Evolutionary conservation across 176 grass and related monocot species (phyloP).

Genomic region (Otatea glauca): DNA sequence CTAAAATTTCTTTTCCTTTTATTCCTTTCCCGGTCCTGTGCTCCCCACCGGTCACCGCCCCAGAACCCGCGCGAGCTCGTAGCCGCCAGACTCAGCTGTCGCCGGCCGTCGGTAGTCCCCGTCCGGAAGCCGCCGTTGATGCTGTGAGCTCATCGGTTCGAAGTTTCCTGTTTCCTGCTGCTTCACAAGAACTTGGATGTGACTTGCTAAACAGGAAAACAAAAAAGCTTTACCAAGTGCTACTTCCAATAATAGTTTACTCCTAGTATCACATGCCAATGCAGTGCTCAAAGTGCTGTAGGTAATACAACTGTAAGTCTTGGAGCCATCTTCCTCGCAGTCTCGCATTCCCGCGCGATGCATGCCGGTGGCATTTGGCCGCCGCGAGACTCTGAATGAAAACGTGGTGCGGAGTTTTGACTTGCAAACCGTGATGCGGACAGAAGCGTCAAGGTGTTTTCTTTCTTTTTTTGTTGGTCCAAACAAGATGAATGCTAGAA

Average conservation of each 20-base stretch:
- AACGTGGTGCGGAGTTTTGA: not conserved
- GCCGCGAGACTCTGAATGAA: not conserved
- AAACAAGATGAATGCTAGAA: no score
- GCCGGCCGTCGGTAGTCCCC: not conserved
- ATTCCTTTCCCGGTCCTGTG: not conserved
- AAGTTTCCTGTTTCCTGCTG: not conserved
- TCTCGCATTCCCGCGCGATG: not conserved
- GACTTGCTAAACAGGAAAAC: not conserved
- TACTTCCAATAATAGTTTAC: not conserved
- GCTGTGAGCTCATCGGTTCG: not conserved
- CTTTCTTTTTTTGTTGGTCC: not conserved
- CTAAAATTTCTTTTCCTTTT: no score
- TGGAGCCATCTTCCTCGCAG: not conserved
- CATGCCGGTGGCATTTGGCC: not conserved
- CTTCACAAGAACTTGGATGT: not conserved
- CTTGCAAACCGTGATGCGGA: not conserved
- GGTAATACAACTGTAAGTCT: not conserved
- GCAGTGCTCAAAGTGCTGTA: not conserved
- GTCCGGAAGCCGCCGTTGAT: not conserved
- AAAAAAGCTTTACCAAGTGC: not conserved
- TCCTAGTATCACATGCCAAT: not conserved
- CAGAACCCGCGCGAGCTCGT: not conserved
- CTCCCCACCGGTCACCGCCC: not conserved
- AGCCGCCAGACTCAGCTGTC: not conserved
- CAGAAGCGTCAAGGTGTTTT: no score